A percentile compares a stretch with the other conserved stretches of the same genome.
phyloP scores from a whole-genome alignment of 2,329 filamentous ascomycete species.

The Pseudocercospora vitis region DNA sequence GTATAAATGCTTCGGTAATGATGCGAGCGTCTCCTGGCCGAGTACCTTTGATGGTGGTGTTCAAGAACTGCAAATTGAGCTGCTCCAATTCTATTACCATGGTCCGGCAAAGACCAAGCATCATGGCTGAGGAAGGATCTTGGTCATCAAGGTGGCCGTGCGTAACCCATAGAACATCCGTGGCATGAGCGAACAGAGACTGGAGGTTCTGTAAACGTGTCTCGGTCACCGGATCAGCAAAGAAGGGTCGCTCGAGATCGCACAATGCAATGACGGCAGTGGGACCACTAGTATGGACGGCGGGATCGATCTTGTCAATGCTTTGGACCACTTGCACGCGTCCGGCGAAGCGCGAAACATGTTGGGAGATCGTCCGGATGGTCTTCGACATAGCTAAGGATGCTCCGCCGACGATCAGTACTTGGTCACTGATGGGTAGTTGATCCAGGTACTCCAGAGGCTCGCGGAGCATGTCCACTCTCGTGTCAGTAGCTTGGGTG shows the following conservation, averaged over 20 bases:
- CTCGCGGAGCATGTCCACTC: conserved; percentile 22
- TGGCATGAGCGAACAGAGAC: conserved; percentile 17
- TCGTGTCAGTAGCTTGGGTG: conserved; percentile 20
- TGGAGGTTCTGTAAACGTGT: conserved; percentile 20
- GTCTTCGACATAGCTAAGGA: conserved; percentile 21
- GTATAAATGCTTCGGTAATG: conserved; percentile 21
- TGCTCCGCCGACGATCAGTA: conserved; percentile 24
- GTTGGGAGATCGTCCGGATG: conserved; percentile 18
- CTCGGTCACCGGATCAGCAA: conserved; percentile 16
- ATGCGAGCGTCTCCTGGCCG: conserved; percentile 13
- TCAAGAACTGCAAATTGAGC: conserved; percentile 24
- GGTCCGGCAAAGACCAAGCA: conserved; percentile 25
- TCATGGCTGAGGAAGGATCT: conserved; percentile 20
- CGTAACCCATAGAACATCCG: conserved; percentile 23
- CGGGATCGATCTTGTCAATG: conserved; percentile 17
- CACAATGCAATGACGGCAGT: conserved; percentile 24
- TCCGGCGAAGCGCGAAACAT: conserved; percentile 19
- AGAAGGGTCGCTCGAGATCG: conserved; percentile 25
- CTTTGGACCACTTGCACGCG: conserved; percentile 22
- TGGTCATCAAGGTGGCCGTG: conserved; percentile 19
- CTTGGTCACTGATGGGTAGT: conserved; percentile 18
- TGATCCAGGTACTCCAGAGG: conserved; percentile 22
- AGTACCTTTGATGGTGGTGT: conserved; percentile 13
- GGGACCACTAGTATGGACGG: conserved; percentile 7
- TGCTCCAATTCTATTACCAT: conserved; percentile 22